Evolutionary conservation across 768 basidiomycete genomes (phyloP).

Genomic region (Lactarius vividus): DNA sequence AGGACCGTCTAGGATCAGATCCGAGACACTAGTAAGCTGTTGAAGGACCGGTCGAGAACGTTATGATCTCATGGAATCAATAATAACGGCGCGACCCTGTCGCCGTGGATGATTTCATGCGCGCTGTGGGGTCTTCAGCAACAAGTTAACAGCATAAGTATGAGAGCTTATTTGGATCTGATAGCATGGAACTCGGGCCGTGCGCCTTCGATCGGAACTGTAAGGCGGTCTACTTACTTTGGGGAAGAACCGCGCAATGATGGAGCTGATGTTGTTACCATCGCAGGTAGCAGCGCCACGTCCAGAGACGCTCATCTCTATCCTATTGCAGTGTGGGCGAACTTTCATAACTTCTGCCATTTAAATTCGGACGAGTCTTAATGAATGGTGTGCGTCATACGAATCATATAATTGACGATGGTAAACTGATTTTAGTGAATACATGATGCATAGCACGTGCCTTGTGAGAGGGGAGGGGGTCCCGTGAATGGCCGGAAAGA

Average conservation of each 20-base stretch:
- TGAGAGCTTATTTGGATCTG: constrained; percentile 5
- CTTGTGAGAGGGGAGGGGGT: not conserved
- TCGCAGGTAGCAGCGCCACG: not conserved
- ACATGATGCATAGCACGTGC: not conserved
- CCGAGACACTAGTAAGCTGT: not conserved
- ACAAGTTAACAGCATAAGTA: not conserved
- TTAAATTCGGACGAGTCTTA: not conserved
- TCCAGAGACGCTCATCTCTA: constrained; percentile 1
- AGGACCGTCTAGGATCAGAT: not conserved
- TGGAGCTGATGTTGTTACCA: not conserved
- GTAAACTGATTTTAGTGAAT: not conserved
- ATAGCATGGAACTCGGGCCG: constrained; percentile 18
- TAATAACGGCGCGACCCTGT: not conserved
- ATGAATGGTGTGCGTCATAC: not conserved
- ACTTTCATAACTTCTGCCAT: not conserved
- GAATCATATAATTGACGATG: not conserved
- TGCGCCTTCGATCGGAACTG: constrained; percentile 1
- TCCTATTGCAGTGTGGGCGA: not conserved
- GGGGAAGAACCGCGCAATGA: not conserved
- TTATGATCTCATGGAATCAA: constrained; percentile 4
- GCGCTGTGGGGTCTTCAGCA: not conserved
- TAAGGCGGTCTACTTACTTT: not conserved
- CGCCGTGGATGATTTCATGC: not conserved
- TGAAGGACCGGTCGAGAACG: constrained; percentile 3
- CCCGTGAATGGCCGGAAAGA: not conserved